Conservation (phyloP, 2,329 filamentous ascomycete genomes). For the Calonectria hawksworthii region DNA sequence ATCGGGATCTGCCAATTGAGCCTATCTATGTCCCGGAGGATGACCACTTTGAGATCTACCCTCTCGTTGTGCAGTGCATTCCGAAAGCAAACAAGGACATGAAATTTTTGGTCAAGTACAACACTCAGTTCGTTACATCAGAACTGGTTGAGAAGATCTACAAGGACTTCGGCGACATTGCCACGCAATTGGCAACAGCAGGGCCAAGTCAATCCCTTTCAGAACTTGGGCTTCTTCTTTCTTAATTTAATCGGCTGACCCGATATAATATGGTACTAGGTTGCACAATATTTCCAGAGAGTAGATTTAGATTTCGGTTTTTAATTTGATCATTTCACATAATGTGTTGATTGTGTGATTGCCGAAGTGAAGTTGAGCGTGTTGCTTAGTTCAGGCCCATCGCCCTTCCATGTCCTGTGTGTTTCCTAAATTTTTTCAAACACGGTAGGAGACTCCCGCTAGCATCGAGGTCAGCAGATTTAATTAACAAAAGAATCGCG, state of each 20-base stretch:
- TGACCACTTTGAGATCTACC: slow-evolving; percentile 1
- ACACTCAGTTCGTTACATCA: background rate
- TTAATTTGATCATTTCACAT: background rate
- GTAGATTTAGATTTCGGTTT: background rate
- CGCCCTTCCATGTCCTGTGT: background rate
- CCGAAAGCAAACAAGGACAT: background rate
- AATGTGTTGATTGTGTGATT: background rate
- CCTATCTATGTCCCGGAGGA: background rate
- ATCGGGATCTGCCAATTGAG: background rate
- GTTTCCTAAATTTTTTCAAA: background rate
- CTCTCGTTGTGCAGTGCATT: slow-evolving; percentile 1
- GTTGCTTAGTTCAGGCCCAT: background rate
- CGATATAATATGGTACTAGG: background rate
- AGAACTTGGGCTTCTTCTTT: background rate
- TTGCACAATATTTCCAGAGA: background rate
- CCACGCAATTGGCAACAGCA: background rate
- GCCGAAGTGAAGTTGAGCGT: no score
- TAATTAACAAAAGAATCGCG: no score
- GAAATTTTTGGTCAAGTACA: background rate
- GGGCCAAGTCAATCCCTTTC: background rate
- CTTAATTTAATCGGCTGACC: background rate
- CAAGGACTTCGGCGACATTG: background rate
- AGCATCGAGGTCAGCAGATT: no score
- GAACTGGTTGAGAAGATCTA: background rate
- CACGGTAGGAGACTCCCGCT: background rate